phyloP scores from a whole-genome alignment of 2,329 filamentous ascomycete genomes.

The Sporothrix variecibatus region DNA sequence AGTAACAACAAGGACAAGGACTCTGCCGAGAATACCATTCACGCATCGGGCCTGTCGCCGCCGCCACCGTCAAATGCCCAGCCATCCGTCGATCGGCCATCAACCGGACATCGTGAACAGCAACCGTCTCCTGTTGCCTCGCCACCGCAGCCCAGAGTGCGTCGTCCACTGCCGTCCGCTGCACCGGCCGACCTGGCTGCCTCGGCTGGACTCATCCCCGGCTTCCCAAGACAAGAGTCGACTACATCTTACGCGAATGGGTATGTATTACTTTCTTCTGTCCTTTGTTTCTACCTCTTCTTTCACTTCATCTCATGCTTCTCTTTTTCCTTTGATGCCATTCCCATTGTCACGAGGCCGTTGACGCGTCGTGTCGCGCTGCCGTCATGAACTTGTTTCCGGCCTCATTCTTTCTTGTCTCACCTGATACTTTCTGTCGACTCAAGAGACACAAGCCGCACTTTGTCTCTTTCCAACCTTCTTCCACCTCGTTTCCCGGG shows the following conservation, averaged over 20 bases:
- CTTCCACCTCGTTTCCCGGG: neutral
- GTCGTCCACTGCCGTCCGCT: conserved; percentile 14
- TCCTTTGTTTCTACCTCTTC: neutral
- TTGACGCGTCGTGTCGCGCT: conserved; percentile 8
- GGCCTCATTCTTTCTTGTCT: neutral
- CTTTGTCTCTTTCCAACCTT: neutral
- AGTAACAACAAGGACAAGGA: neutral
- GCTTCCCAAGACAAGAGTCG: neutral
- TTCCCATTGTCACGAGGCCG: neutral
- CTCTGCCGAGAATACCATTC: conserved; percentile 9
- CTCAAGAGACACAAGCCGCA: neutral
- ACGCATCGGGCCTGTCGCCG: conserved; percentile 12
- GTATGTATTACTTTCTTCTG: neutral
- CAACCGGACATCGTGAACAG: neutral
- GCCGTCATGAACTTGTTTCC: neutral
- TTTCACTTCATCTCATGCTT: neutral
- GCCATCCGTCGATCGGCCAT: neutral
- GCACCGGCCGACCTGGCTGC: conserved; percentile 9
- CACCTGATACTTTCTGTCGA: neutral
- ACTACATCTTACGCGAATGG: neutral
- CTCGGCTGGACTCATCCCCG: neutral
- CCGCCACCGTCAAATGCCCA: conserved; percentile 3
- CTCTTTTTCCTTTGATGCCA: neutral
- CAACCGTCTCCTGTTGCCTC: neutral
- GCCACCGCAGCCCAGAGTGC: conserved; percentile 1